phyloP scores from a whole-genome alignment of 2,329 filamentous ascomycete species.

The Neonectria sp. region DNA sequence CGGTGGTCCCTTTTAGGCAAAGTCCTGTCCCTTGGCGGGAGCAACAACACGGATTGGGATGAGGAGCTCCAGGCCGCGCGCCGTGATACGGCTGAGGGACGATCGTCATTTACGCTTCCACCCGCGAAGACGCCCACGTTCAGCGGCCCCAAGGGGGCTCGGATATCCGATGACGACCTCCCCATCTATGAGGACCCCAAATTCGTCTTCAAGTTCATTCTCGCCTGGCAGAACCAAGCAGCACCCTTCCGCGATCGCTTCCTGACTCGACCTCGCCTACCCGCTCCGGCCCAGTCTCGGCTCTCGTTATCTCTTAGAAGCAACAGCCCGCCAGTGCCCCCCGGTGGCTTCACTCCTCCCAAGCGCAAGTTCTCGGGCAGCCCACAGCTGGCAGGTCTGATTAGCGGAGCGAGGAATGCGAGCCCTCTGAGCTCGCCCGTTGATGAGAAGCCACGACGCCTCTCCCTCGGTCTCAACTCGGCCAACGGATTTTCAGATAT shows the following conservation, averaged over 20 bases:
- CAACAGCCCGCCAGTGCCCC: conserved; percentile 56
- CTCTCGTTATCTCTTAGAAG: conserved; percentile 62
- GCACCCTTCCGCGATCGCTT: conserved; percentile 72
- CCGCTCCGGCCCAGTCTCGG: conserved; percentile 77
- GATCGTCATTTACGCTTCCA: conserved; percentile 45
- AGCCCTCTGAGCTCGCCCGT: conserved; percentile 54
- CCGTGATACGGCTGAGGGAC: conserved; percentile 28
- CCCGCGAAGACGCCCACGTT: conserved; percentile 56
- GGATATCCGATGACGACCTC: conserved; percentile 66
- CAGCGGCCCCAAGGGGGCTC: conserved; percentile 46
- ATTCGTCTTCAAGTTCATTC: conserved; percentile 82
- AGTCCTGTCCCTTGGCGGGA: conserved; percentile 63
- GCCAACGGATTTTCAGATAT: conserved; percentile 38
- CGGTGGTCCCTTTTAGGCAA: conserved; percentile 76
- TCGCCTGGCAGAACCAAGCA: conserved; percentile 74
- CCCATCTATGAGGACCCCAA: conserved; percentile 69
- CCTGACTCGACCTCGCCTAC: conserved; percentile 78
- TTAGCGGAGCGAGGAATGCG: conserved; percentile 68
- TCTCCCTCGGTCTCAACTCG: conserved; percentile 37
- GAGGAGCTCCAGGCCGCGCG: conserved; percentile 61
- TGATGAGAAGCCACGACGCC: conserved; percentile 45
- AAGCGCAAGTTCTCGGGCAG: conserved; percentile 66
- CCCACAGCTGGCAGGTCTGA: conserved; percentile 59
- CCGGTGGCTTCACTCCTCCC: conserved; percentile 58
- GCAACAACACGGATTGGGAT: conserved; percentile 48